Evolutionary conservation across 106 monocot genomes (phyloP), one percentile per base, ranked within the genome.

Genomic region (Dioscorea alata): DNA sequence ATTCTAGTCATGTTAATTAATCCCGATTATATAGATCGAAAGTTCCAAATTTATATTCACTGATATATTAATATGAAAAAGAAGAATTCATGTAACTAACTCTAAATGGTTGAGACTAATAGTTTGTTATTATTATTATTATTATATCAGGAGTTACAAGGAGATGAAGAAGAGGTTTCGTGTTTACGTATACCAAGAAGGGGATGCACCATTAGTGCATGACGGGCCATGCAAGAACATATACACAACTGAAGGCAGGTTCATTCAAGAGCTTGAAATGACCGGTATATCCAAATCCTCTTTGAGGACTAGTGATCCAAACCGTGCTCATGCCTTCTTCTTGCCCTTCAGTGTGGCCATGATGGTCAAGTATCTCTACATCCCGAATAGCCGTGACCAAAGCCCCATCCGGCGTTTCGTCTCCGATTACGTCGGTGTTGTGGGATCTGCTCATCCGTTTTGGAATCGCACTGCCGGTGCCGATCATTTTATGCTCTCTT

Each of bases 101-200:
- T 3, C 28, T 1, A 28, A 28, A 28, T 28, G 3, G 28, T 28
- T 28, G 28, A 28, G 3, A 28, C 28, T 28, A 28, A 28, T n/a
- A n/a, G n/a, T n/a, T 42, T 42, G 0, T 42, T 28, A 8, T 42
- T 42, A 42, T 42, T 42, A 8, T 42, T 42, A 42, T 42, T 42
- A 8, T 28, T 42, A 8, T 42, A 42, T 10, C 49, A 92, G 91
- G 88, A 92, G 92, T 64, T 88, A 92, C 65, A 13, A 14, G 34
- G 92, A 92, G 76, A 88, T 92, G 92, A 88, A 92, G 82, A 84
- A 28, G 68, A 21, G 71, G 10, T 80, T 92, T 75, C 88, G 71
- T 59, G 80, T 88, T 48, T 92, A 81, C 14, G 78, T 85, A 67
- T 92, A 92, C 71, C 78, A 85, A 52, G 92, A 92, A 61, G 92